Evolutionary conservation across 768 basidiomycete species (phyloP).

Genomic region (Hypholoma fasciculare): DNA sequence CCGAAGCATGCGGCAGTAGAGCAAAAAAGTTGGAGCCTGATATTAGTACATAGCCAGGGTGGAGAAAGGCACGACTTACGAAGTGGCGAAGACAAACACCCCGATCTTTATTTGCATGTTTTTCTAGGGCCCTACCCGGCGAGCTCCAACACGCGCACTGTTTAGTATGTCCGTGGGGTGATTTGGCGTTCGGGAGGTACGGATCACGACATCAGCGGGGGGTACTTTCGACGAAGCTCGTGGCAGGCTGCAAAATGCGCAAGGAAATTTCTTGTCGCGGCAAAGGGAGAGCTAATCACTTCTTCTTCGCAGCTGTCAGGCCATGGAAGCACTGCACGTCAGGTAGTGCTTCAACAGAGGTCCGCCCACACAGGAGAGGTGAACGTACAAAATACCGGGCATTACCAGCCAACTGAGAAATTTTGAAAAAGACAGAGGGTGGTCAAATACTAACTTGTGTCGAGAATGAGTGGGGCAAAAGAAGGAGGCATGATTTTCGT

Average conservation of each 20-base stretch:
- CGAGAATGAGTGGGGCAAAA: background rate
- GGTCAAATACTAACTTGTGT: background rate
- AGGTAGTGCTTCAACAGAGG: background rate
- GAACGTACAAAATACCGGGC: background rate
- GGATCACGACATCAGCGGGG: slow-evolving; percentile 28
- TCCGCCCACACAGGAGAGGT: background rate
- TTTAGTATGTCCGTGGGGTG: background rate
- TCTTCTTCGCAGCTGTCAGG: slow-evolving; percentile 4
- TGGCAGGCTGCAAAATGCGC: slow-evolving; percentile 7
- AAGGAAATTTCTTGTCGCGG: slow-evolving; percentile 9
- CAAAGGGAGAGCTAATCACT: slow-evolving; percentile 2
- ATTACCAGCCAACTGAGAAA: background rate
- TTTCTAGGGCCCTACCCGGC: background rate
- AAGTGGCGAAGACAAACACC: background rate
- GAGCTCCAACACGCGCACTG: background rate
- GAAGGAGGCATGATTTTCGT: slow-evolving; percentile 1
- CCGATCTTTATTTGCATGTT: background rate
- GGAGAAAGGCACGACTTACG: too few species aligned
- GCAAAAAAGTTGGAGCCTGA: background rate
- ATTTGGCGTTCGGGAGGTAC: slow-evolving; percentile 14
- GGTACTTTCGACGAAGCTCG: slow-evolving; percentile 14
- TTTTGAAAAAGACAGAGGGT: background rate
- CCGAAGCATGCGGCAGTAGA: slow-evolving; percentile 5
- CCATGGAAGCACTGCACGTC: background rate
- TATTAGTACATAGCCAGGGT: background rate